phyloP scores from a whole-genome alignment of 345 rosid genomes.

The Corymbia maculata region DNA sequence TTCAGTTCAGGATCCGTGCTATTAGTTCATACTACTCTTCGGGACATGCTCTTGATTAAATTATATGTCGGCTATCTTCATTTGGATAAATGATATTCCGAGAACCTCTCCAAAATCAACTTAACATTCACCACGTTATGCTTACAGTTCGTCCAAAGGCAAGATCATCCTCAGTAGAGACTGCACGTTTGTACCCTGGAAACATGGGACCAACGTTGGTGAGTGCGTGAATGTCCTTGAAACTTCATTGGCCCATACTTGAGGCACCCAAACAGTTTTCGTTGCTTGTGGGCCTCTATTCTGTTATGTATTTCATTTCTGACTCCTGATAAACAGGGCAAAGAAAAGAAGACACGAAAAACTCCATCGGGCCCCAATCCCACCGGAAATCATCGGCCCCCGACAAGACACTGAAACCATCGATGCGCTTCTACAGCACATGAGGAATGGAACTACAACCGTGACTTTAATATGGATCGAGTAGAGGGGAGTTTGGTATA shows the following conservation, averaged over 20 bases:
- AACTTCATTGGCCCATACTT: background rate
- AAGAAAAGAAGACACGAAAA: background rate
- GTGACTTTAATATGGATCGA: background rate
- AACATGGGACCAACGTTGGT: background rate
- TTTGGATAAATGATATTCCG: too few relatives aligned
- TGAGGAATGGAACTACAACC: background rate
- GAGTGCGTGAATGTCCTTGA: background rate
- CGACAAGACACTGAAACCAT: background rate
- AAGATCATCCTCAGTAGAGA: background rate
- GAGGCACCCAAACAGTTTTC: background rate
- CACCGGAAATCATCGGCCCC: background rate
- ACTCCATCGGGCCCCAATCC: constrained; percentile 8
- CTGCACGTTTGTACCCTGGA: background rate
- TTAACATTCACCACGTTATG: background rate
- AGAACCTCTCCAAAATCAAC: too few relatives aligned
- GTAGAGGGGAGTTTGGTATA: background rate
- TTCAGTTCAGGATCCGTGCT: background rate
- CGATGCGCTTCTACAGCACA: background rate
- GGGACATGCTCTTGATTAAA: background rate
- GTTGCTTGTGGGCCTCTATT: background rate
- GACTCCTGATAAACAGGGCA: background rate
- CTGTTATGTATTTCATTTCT: background rate
- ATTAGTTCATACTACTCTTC: background rate
- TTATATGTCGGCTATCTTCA: background rate
- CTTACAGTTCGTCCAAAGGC: background rate